Conservation (phyloP, 306 rosid genomes). For the Quercus suber region DNA sequence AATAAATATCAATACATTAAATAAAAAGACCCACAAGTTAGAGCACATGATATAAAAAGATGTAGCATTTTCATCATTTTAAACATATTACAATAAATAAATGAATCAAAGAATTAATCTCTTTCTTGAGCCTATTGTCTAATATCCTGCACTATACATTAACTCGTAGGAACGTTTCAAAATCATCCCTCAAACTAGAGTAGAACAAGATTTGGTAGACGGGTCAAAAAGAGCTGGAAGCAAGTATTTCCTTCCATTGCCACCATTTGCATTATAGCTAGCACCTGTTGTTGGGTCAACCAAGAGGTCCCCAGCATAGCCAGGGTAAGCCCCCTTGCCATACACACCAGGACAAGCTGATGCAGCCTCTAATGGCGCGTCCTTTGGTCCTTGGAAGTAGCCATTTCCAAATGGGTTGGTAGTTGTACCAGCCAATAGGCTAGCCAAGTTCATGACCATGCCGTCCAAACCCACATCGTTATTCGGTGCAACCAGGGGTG, state of each 20-base stretch:
- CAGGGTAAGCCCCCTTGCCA: constrained; percentile 77
- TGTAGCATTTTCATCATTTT: not conserved
- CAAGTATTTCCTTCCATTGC: constrained; percentile 50
- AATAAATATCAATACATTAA: not conserved
- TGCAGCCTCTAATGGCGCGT: constrained; percentile 68
- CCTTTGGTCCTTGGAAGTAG: constrained; percentile 65
- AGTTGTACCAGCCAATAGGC: constrained; percentile 54
- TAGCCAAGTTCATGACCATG: constrained; percentile 66
- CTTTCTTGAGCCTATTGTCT: not conserved
- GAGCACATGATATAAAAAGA: not conserved
- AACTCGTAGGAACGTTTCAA: not conserved
- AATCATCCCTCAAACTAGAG: constrained; percentile 31
- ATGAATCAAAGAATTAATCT: constrained; percentile 6
- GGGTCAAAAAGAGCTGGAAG: constrained; percentile 66
- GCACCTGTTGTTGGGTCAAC: constrained; percentile 55
- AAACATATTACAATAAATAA: not conserved
- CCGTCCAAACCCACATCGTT: constrained; percentile 72
- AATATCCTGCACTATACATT: not conserved
- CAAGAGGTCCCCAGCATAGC: constrained; percentile 56
- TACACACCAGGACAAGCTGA: constrained; percentile 66
- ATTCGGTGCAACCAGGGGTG: constrained; percentile 59
- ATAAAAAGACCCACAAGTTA: not conserved
- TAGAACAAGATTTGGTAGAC: constrained; percentile 49
- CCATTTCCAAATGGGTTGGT: constrained; percentile 74
- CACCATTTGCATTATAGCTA: constrained; percentile 61